phyloP scores from a whole-genome alignment of 225 moss, liverwort and hornwort genomes.

The Bryum argenteum region DNA sequence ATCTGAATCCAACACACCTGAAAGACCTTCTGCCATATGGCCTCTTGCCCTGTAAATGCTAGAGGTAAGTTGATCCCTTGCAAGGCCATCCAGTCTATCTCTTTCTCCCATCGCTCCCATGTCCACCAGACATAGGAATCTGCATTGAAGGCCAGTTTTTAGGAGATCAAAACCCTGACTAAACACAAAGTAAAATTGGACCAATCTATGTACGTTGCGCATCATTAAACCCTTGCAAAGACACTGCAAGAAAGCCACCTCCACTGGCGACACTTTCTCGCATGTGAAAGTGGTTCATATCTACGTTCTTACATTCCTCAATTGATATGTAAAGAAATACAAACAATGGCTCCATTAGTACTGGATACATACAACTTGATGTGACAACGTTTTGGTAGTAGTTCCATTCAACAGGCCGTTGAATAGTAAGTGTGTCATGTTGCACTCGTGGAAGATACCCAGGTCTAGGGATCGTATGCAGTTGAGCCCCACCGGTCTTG shows the following conservation, averaged over 20 bases:
- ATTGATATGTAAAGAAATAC: constrained; percentile 10
- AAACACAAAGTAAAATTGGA: constrained; percentile 2
- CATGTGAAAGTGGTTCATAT: not conserved
- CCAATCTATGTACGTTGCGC: not conserved
- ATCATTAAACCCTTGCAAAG: constrained; percentile 8
- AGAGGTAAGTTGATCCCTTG: constrained; percentile 92
- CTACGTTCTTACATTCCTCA: constrained; percentile 11
- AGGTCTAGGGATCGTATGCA: constrained; percentile 63
- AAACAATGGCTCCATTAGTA: constrained; percentile 14
- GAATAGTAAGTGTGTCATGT: constrained; percentile 50
- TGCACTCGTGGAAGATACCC: constrained; percentile 68
- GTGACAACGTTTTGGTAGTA: constrained; percentile 98
- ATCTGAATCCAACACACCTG: constrained; percentile 55
- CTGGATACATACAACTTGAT: constrained; percentile 76
- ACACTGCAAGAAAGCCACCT: constrained; percentile 13
- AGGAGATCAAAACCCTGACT: constrained; percentile 19
- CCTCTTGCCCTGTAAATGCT: constrained; percentile 91
- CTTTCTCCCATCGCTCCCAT: constrained; percentile 92
- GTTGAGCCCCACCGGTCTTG: constrained; percentile 83
- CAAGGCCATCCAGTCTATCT: constrained; percentile 98
- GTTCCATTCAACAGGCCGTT: constrained; percentile 81
- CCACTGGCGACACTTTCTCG: constrained; percentile 12
- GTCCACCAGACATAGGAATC: constrained; percentile 93
- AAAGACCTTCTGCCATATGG: constrained; percentile 88
- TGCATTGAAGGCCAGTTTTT: constrained; percentile 27